Evolutionary conservation across 2,329 filamentous ascomycete genomes (phyloP).

Genomic region (Cryphonectria carpinicola): DNA sequence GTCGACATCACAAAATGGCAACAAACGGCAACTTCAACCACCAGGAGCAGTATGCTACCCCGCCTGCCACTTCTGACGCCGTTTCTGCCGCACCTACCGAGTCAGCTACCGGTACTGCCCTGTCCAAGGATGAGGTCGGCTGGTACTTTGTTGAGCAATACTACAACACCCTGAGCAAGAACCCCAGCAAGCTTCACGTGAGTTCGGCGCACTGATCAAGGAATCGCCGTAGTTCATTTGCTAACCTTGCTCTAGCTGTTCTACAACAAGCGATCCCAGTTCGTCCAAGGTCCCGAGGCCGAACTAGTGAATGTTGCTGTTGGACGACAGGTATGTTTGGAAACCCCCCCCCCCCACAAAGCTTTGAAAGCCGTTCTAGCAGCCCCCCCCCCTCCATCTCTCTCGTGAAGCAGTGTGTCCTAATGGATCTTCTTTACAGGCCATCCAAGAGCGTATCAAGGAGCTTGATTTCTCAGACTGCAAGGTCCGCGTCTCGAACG

Average conservation of each 20-base stretch:
- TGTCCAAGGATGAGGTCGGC: constrained; percentile 89
- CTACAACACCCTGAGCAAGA: constrained; percentile 96
- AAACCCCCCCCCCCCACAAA: too few relatives aligned
- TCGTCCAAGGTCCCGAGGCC: constrained; percentile 89
- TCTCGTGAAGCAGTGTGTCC: constrained; percentile 5
- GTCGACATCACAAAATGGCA: constrained; percentile 49
- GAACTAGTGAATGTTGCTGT: constrained; percentile 85
- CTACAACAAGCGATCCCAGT: constrained; percentile 95
- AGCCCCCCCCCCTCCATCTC: background rate
- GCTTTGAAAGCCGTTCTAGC: constrained; percentile 1
- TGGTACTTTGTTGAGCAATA: constrained; percentile 99
- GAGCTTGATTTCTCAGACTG: constrained; percentile 92
- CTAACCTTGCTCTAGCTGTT: constrained; percentile 64
- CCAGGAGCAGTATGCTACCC: constrained; percentile 47
- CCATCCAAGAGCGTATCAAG: constrained; percentile 93
- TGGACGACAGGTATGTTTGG: constrained; percentile 76
- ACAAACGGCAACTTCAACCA: constrained; percentile 59
- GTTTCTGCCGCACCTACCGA: constrained; percentile 30
- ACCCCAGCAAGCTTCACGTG: constrained; percentile 87
- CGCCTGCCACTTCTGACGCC: constrained; percentile 38
- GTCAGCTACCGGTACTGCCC: constrained; percentile 43
- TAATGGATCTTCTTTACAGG: constrained; percentile 50
- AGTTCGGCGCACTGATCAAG: constrained; percentile 34
- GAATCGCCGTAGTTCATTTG: background rate
- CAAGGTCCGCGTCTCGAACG: constrained; percentile 97